These are phyloP conservation scores for Cryptococcus sp. DNA, from an alignment of 1,284 basidiomycete species.

Conservation along the genomic window DNA sequence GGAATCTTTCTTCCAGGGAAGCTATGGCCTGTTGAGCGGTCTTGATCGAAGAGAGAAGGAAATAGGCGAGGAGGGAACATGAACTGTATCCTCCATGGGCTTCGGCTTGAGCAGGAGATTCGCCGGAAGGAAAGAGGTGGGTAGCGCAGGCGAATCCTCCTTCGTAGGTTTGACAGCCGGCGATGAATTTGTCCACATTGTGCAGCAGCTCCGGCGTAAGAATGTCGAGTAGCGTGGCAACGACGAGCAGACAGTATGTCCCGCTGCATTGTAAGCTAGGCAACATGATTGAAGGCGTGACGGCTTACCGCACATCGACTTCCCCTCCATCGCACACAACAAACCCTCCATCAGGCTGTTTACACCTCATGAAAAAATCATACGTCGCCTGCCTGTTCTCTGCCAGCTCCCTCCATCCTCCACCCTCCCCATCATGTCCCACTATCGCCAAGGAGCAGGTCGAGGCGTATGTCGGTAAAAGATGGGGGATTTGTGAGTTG, in stretches of 20 bases:
- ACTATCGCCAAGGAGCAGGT: conserved; percentile 78
- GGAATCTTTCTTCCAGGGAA: conserved; percentile 24
- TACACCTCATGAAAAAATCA: conserved; percentile 84
- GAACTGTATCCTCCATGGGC: conserved; percentile 97
- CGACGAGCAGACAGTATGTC: conserved; percentile 67
- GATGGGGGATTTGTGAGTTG: conserved; percentile 66
- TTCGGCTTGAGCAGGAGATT: conserved; percentile 55
- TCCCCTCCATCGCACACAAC: conserved; percentile 82
- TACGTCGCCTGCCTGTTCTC: conserved; percentile 66
- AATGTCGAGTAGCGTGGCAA: conserved; percentile 68
- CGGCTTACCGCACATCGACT: conserved; percentile 77
- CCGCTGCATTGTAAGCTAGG: conserved; percentile 50
- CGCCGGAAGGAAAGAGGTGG: conserved; percentile 32
- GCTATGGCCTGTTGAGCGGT: conserved; percentile 7
- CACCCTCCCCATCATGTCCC: conserved; percentile 58
- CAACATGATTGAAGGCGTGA: not conserved
- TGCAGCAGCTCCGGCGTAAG: conserved; percentile 78
- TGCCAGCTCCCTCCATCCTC: conserved; percentile 72
- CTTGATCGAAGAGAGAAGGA: conserved; percentile 54
- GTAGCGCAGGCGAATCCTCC: conserved; percentile 88
- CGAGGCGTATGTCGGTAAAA: conserved; percentile 86
- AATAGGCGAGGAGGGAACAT: conserved; percentile 80
- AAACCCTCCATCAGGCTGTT: conserved; percentile 92
- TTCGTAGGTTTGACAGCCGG: conserved; percentile 89
- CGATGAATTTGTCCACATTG: conserved; percentile 50